Evolutionary conservation across 2,329 filamentous ascomycete genomes (phyloP).

Genomic region (Chaetomiaceae sp.): DNA sequence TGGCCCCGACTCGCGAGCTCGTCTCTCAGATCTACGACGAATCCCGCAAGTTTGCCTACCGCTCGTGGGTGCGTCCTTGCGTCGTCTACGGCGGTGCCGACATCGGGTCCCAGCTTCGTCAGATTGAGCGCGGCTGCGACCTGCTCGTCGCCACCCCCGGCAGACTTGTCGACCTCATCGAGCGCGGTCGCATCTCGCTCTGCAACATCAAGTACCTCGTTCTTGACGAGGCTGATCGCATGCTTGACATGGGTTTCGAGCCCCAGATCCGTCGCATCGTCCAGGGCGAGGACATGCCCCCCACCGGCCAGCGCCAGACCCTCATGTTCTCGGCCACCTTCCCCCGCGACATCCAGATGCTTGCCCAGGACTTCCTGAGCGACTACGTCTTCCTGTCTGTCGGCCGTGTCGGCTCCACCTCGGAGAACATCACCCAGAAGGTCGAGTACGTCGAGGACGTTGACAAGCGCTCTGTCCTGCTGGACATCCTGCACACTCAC

Average conservation of each 20-base stretch:
- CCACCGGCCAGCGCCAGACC: conserved; percentile 78
- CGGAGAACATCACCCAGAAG: conserved; percentile 99
- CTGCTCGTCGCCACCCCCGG: conserved; percentile 94
- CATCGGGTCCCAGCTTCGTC: conserved; percentile 94
- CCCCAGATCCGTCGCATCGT: conserved; percentile 98
- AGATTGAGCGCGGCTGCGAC: conserved; percentile 96
- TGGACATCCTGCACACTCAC: conserved; percentile 96
- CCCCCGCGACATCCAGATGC: conserved; percentile 98
- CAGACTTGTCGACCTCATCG: conserved; percentile 95
- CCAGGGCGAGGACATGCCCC: conserved; percentile 96
- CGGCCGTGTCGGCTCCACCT: conserved; percentile 95
- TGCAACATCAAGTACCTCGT: conserved; percentile 99
- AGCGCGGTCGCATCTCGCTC: conserved; percentile 95
- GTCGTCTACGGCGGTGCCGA: conserved; percentile 99
- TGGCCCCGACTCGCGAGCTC: conserved; percentile 95
- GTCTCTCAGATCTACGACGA: conserved; percentile 99
- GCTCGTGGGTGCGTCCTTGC: conserved; percentile 96
- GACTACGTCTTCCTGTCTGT: conserved; percentile 99
- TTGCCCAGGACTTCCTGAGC: conserved; percentile 96
- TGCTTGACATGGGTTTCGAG: conserved; percentile 99
- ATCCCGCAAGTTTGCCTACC: conserved; percentile 95
- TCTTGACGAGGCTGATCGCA: conserved; percentile 97
- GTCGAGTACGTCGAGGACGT: conserved; percentile 92
- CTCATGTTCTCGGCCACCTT: conserved; percentile 99
- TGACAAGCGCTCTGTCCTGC: conserved; percentile 95